Conservation (phyloP, 2,329 filamentous ascomycete genomes). For the Ophiostoma sp. region DNA sequence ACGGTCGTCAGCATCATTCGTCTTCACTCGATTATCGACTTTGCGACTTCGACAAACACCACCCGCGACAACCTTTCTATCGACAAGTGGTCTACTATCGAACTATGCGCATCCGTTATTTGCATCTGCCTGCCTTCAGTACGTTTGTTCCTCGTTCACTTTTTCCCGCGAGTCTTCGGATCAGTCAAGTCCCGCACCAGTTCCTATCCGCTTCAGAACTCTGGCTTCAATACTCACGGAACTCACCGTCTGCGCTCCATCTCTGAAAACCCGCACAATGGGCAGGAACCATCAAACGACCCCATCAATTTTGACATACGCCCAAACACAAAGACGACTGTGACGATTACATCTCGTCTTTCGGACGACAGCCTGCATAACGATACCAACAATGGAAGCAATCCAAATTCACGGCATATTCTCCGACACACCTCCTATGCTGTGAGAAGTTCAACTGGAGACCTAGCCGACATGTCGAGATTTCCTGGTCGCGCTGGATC, state of each 20-base stretch:
- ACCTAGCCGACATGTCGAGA: neutral
- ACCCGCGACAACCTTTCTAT: conserved; percentile 34
- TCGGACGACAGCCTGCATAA: neutral
- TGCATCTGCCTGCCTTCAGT: conserved; percentile 35
- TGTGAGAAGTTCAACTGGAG: conserved; percentile 3
- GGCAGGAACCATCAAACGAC: neutral
- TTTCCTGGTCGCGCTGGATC: neutral
- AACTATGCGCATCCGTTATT: conserved; percentile 35
- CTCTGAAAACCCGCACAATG: neutral
- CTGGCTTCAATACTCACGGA: neutral
- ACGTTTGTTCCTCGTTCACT: conserved; percentile 32
- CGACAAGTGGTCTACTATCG: conserved; percentile 35
- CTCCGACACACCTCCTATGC: conserved; percentile 9
- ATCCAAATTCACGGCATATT: neutral
- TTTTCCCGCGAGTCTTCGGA: conserved; percentile 28
- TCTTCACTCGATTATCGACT: conserved; percentile 32
- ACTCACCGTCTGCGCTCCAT: neutral
- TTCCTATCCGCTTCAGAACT: neutral
- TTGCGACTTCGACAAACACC: conserved; percentile 32
- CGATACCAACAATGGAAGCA: neutral
- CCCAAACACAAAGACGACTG: conserved; percentile 5
- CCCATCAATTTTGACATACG: neutral
- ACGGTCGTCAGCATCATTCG: conserved; percentile 35
- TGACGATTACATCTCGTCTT: neutral
- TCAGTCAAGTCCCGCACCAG: neutral